phyloP scores from a whole-genome alignment of 2,329 filamentous ascomycete species.

The Penicillium occitanis region DNA sequence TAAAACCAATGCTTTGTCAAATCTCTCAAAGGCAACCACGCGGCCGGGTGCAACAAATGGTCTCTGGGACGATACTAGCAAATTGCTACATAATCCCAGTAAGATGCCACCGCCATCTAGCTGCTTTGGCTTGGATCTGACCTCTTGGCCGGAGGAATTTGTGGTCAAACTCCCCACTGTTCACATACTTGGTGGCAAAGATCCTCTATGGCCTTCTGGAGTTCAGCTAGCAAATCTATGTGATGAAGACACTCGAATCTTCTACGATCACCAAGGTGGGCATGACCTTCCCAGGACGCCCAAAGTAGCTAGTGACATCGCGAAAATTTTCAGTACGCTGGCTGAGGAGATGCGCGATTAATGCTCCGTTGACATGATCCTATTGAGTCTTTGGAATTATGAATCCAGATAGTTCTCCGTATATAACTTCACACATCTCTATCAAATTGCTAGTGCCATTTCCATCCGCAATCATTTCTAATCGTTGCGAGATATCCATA shows the following conservation, averaged over 20 bases:
- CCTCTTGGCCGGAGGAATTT: not conserved
- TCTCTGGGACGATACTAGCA: constrained; percentile 30
- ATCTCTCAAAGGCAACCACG: constrained; percentile 29
- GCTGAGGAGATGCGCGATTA: not conserved
- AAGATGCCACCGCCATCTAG: constrained; percentile 12
- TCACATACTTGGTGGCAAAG: constrained; percentile 44
- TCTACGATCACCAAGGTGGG: constrained; percentile 43
- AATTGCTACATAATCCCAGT: constrained; percentile 29
- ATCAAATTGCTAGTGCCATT: not conserved
- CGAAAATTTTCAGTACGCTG: not conserved
- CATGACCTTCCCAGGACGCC: constrained; percentile 45
- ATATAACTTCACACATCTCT: not conserved
- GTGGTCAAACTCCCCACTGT: constrained; percentile 41
- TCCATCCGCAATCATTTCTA: not conserved
- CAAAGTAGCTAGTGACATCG: constrained; percentile 6
- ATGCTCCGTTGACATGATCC: not conserved
- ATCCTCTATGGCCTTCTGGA: constrained; percentile 40
- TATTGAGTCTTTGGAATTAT: not conserved
- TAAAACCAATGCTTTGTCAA: constrained; percentile 23
- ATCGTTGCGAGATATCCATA: not conserved
- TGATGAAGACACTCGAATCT: constrained; percentile 28
- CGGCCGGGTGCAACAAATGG: constrained; percentile 27
- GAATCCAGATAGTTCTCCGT: not conserved
- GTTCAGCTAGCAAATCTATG: constrained; percentile 42
- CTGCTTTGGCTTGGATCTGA: constrained; percentile 4